A percentile compares a stretch with the other conserved stretches of the same genome.
phyloP scores from a whole-genome alignment of 2,329 filamentous ascomycete genomes.

The Phymatotrichopsis omnivora region DNA sequence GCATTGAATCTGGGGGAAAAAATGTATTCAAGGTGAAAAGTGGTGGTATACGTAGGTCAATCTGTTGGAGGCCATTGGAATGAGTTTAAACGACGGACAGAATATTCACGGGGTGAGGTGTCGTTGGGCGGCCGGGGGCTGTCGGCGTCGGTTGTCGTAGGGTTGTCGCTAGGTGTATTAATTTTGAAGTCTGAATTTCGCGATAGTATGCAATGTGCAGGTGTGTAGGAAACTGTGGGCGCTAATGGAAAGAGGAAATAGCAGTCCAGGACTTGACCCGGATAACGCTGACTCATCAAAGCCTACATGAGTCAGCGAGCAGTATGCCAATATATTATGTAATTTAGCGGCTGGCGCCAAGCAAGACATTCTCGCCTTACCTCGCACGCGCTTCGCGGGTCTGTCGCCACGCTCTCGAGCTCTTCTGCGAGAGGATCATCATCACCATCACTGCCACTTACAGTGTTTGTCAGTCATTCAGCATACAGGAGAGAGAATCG shows the following conservation, averaged over 20 bases:
- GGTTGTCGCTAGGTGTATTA: slow-evolving; percentile 15
- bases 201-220: slow-evolving; percentile 16
- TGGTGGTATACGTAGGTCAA: slow-evolving; percentile 46
- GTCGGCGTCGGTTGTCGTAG: slow-evolving; percentile 20
- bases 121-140: slow-evolving; percentile 10
- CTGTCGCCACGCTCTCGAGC: slow-evolving; percentile 17
- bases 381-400: slow-evolving; percentile 10
- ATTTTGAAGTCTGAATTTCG: slow-evolving; percentile 13
- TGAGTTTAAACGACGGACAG: slow-evolving; percentile 13
- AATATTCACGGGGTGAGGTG: slow-evolving; percentile 5
- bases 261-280: slow-evolving; percentile 17
- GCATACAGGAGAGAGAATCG: slow-evolving; percentile 1
- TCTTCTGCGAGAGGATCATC: slow-evolving; percentile 13
- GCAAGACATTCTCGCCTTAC: neutral
- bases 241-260: slow-evolving; percentile 11
- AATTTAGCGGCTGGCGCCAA: too few species aligned
- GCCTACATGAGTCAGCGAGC: neutral
- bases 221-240: too few species aligned
- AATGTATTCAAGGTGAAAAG: too few species aligned
- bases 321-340: neutral
- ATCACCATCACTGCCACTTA: slow-evolving; percentile 4
- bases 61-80: slow-evolving; percentile 43
- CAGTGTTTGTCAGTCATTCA: neutral
- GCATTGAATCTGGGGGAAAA: too few species aligned
- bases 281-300: neutral